phyloP scores from a whole-genome alignment of 2,329 filamentous ascomycete genomes.

The Pseudogymnoascus pannorum region DNA sequence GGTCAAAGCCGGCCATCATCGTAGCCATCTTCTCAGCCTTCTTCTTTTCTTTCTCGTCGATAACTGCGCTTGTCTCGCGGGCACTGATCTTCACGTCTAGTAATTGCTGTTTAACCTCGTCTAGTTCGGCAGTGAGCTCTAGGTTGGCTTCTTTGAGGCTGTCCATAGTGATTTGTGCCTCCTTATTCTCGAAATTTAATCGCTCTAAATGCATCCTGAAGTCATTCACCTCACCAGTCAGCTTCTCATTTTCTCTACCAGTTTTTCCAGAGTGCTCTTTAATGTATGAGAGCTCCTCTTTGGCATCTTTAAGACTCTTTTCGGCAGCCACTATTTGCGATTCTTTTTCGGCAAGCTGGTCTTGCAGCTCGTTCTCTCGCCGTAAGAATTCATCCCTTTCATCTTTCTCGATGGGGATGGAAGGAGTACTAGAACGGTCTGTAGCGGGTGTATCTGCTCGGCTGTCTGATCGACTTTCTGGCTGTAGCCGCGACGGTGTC shows the following conservation, averaged over 20 bases:
- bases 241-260: slow-evolving; percentile 82
- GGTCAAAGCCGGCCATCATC: slow-evolving; percentile 99
- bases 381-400: slow-evolving; percentile 93
- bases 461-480: slow-evolving; percentile 41
- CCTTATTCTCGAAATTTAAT: slow-evolving; percentile 90
- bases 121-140: slow-evolving; percentile 84
- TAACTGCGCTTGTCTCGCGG: slow-evolving; percentile 80
- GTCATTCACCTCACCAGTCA: slow-evolving; percentile 81
- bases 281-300: slow-evolving; percentile 76
- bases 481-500: slow-evolving; percentile 49
- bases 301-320: slow-evolving; percentile 71
- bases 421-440: slow-evolving; percentile 81
- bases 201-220: slow-evolving; percentile 96
- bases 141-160: slow-evolving; percentile 91
- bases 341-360: slow-evolving; percentile 91
- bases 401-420: slow-evolving; percentile 84
- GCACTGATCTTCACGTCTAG: slow-evolving; percentile 94
- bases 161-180: slow-evolving; percentile 96
- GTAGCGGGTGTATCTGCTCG: slow-evolving; percentile 56
- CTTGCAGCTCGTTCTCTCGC: slow-evolving; percentile 93
- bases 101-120: slow-evolving; percentile 93
- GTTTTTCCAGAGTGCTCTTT: slow-evolving; percentile 80
- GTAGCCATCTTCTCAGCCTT: slow-evolving; percentile 99
- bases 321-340: slow-evolving; percentile 71
- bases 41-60: slow-evolving; percentile 97